A percentile compares a stretch with the other conserved stretches of the same genome.
Evolutionary conservation across 768 basidiomycete species (phyloP).

Genomic region (Lentinula boryana): DNA sequence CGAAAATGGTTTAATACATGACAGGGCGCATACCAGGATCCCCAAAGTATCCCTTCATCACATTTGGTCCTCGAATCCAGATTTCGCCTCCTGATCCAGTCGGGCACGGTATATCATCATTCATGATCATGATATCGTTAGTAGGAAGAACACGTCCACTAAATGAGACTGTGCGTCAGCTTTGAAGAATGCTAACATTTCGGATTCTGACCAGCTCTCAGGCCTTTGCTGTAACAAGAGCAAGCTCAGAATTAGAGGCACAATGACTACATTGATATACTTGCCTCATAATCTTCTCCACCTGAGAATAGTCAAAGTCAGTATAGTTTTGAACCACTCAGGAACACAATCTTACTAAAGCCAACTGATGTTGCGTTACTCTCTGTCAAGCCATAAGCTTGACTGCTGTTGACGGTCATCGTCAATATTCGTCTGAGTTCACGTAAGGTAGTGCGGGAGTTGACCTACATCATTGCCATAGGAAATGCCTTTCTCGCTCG

Average conservation of each 20-base stretch:
- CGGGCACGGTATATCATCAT: slow-evolving; percentile 10
- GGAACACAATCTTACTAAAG: background rate
- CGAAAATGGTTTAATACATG: background rate
- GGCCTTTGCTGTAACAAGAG: background rate
- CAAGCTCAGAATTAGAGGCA: slow-evolving; percentile 7
- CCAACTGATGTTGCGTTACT: slow-evolving; percentile 6
- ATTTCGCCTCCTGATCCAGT: slow-evolving; percentile 24
- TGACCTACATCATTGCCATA: slow-evolving; percentile 1
- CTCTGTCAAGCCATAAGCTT: slow-evolving; percentile 9
- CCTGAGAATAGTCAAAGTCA: background rate
- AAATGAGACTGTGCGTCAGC: background rate
- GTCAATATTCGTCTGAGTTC: background rate
- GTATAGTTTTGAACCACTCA: background rate
- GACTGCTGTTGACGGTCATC: background rate
- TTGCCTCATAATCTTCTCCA: background rate
- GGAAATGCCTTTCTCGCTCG: slow-evolving; percentile 7
- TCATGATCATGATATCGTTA: slow-evolving; percentile 28
- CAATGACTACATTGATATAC: slow-evolving; percentile 8
- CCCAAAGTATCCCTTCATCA: slow-evolving; percentile 32
- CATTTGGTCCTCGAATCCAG: slow-evolving; percentile 19
- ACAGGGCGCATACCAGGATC: slow-evolving; percentile 20
- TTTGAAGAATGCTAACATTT: background rate
- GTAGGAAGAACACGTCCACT: slow-evolving; percentile 32
- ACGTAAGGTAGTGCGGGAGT: background rate
- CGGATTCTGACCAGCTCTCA: background rate